Base-by-base conservation (phyloP, 75 land plant genomes). In the Adiantum capillusveneris region DNA sequence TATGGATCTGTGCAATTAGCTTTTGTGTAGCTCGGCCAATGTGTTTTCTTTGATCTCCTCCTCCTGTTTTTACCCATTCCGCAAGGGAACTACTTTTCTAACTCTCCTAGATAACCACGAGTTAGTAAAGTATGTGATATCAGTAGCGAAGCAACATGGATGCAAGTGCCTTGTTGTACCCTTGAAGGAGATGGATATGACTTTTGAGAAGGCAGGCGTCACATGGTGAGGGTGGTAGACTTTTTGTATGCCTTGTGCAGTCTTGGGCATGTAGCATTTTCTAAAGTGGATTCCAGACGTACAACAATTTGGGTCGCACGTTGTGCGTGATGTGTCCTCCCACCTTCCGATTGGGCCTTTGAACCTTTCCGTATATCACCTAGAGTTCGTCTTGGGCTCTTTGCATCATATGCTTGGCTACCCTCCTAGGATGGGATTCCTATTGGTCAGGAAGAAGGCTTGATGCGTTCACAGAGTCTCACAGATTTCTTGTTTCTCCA, bases 61-160 rank as follows among this genome's bases (percentile, higher is more conserved):
- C 17, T 52, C 59, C 25, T 70, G 75, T 7, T 21, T 59, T 25
- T 65, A 65, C 26, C 75, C 69, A 16, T 50, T 65, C 22, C 48
- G 53, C 34, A 72, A 42, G 75, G 68, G 63, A 20, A 50, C 57
- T 19, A 43, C 49, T 21, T 27, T 72, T 17, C 46, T 72, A 19
- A 50, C 62, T 16, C 62, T 73, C 19, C 63, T 45, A 58, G 75
- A 72, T 53, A 65, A 30, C n/a, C 75, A 72, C 31, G 75, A 59
- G 14, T 59, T 62, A 28, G 69, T 69, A 24, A 42, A 55, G 14
- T 66, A 54, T 59, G 57, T 63, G 19, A 29, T 37, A 41, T 20
- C 29, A 9, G 12, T 22, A 21, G 24, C 29, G 13, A 20, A 25
- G 24, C 62, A 0, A 22, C 39, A 41, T 14, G 62, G 62, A 20